Evolutionary conservation across 2,329 filamentous ascomycete genomes (phyloP).

Genomic region (Microdochium bolleyi): DNA sequence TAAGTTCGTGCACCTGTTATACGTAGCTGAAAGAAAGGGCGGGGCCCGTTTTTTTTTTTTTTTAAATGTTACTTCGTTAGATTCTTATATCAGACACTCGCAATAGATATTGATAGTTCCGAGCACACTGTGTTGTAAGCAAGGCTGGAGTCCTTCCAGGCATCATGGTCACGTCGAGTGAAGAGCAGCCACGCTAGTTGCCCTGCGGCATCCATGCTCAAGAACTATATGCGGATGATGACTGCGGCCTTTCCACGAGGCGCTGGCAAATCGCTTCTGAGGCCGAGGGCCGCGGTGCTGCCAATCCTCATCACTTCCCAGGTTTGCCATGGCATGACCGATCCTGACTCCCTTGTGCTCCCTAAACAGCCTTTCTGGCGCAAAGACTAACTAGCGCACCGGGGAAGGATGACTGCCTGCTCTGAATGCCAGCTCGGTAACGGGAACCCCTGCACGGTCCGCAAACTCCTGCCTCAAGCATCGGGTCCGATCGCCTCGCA

Average conservation of each 20-base stretch:
- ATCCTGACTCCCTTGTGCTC: background rate
- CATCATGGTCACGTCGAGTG: background rate
- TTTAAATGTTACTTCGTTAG: background rate
- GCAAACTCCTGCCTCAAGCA: background rate
- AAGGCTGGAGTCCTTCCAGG: background rate
- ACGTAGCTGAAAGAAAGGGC: background rate
- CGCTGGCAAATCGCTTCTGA: background rate
- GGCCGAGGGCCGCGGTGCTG: background rate
- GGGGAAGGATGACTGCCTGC: background rate
- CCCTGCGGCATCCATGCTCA: background rate
- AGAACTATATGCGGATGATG: background rate
- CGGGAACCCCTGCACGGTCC: background rate
- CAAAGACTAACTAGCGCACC: background rate
- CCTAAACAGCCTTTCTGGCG: background rate
- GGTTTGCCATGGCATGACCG: background rate
- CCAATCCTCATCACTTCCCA: background rate
- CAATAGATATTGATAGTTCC: background rate
- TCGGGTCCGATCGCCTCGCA: background rate
- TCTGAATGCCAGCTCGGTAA: background rate
- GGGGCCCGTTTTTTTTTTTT: background rate
- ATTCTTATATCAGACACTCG: background rate
- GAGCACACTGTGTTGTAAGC: background rate
- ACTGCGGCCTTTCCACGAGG: background rate
- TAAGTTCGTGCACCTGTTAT: background rate
- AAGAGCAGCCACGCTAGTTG: background rate